Evolutionary conservation across 495 filamentous ascomycete genomes (phyloP), one percentile per base, ranked within the genome.

Genomic region (Rostrohypoxylon terebratum): DNA sequence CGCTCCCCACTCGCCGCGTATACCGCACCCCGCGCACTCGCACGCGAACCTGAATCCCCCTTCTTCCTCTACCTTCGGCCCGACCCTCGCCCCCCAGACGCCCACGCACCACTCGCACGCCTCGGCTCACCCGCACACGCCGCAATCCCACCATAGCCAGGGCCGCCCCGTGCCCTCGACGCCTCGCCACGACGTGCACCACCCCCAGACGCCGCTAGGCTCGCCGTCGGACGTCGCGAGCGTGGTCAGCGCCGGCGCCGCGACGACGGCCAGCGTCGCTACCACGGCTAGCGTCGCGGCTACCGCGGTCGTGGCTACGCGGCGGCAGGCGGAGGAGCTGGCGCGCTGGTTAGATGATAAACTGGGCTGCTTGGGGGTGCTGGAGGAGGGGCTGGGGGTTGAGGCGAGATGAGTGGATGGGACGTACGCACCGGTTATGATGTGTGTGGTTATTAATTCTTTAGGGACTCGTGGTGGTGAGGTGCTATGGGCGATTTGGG

Each of bases 301-400:
- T 18, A 69, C 75, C 0, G 76, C 68, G 16, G 82, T 80, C 21
- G 71, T 79, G 40, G 77, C 73, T 13, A 80, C 82, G 81, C 70
- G 83, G 31, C 73, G 84, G 38, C 82, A 84, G 33, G 84, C 84
- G 42, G 82, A 83, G 69, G 83, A 84, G 68, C 70, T 86, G 40
- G 84, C 81, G 47, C 75, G 79, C 20, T 81, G 79, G 78, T 70
- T 86, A 61, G 83, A 86, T 50, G 80, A 82, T 20, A 79, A 76
- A 63, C 69, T 86, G 1, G 79, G 79, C 4, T 66, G 78, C 18
- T 57, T 86, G 34, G 76, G 69, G 11, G 80, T 83, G 42, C 79
- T 83, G 2, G 83, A 84, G 64, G 83, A 85, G 63, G 80, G 79
- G 23, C 71, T 83, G 3, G 78, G 79, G 25, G 64, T 79, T 59